A percentile compares a stretch with the other conserved stretches of the same genome.
phyloP scores from a whole-genome alignment of 495 filamentous ascomycete species.

The Emericellopsis terricola region DNA sequence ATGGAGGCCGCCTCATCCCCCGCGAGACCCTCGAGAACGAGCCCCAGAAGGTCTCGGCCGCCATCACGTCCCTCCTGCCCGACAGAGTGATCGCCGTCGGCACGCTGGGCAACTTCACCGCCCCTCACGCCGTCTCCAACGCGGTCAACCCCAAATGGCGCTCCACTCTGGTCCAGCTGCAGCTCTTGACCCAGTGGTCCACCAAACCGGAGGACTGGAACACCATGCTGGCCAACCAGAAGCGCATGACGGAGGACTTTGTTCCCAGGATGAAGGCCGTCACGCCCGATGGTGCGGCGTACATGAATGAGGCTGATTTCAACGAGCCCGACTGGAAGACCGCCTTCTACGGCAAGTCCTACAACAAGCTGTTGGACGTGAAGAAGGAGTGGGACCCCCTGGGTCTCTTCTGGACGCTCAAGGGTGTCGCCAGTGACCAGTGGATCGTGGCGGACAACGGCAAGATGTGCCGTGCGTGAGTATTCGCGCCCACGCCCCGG shows the following conservation, averaged over 20 bases:
- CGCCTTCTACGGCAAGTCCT: constrained; percentile 33
- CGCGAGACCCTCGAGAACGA: constrained; percentile 22
- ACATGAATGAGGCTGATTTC: constrained; percentile 31
- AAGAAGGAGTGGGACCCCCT: constrained; percentile 36
- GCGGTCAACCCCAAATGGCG: constrained; percentile 33
- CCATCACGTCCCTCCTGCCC: not conserved
- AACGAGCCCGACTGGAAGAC: constrained; percentile 30
- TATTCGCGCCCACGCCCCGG: no score
- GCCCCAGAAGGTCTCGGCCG: not conserved
- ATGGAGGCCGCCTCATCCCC: constrained; percentile 43
- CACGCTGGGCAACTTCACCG: not conserved
- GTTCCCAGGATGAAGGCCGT: constrained; percentile 15
- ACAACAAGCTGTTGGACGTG: constrained; percentile 19
- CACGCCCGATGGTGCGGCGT: constrained; percentile 20
- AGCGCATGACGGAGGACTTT: constrained; percentile 14
- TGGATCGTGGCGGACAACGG: constrained; percentile 10
- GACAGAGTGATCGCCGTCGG: constrained; percentile 12
- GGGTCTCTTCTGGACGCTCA: constrained; percentile 29
- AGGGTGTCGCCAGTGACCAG: constrained; percentile 24
- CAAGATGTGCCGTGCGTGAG: constrained; percentile 9
- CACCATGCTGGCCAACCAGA: constrained; percentile 9
- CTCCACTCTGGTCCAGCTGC: constrained; percentile 9
- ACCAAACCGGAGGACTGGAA: constrained; percentile 9
- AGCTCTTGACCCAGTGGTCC: constrained; percentile 9
- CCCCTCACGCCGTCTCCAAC: constrained; percentile 12